Conservation (phyloP, 225 moss, liverwort and hornwort genomes). For the Rhytidiadelphus loreus region DNA sequence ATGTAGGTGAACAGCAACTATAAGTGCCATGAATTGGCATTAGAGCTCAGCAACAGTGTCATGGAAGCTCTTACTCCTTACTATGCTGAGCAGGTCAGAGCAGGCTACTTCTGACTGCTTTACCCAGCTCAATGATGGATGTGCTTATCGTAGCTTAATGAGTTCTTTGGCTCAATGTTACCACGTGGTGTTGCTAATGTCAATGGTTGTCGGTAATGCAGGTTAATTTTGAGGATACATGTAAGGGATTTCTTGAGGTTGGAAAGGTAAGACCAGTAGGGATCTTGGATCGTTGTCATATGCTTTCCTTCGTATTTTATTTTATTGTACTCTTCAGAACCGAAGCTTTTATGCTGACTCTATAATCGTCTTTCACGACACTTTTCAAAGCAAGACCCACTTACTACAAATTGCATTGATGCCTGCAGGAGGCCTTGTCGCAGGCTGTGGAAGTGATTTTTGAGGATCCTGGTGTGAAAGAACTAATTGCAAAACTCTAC, state of each 20-base stretch:
- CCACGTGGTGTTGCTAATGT: background rate
- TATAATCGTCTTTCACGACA: background rate
- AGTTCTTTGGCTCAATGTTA: background rate
- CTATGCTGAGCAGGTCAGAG: slow-evolving; percentile 90
- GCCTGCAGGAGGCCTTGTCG: slow-evolving; percentile 74
- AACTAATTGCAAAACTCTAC: slow-evolving; percentile 91
- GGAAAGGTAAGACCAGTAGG: slow-evolving; percentile 59
- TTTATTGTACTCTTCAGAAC: background rate
- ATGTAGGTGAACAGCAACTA: slow-evolving; percentile 96
- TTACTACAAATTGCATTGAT: background rate
- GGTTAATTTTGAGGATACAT: slow-evolving; percentile 99
- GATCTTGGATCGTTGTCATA: background rate
- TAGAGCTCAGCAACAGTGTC: slow-evolving; percentile 87
- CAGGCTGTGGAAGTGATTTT: slow-evolving; percentile 95
- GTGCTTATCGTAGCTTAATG: background rate
- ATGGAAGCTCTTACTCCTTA: slow-evolving; percentile 97
- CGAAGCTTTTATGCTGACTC: background rate
- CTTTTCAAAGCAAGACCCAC: background rate
- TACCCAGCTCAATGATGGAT: background rate
- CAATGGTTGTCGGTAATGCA: slow-evolving; percentile 18
- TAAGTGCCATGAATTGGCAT: slow-evolving; percentile 85
- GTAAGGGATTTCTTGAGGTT: slow-evolving; percentile 97
- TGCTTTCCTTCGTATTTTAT: background rate
- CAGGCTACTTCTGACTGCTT: background rate
- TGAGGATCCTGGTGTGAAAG: slow-evolving; percentile 98